Base-by-base conservation (phyloP, 2,329 filamentous ascomycete genomes). In the Pyrenophora seminiperda region DNA sequence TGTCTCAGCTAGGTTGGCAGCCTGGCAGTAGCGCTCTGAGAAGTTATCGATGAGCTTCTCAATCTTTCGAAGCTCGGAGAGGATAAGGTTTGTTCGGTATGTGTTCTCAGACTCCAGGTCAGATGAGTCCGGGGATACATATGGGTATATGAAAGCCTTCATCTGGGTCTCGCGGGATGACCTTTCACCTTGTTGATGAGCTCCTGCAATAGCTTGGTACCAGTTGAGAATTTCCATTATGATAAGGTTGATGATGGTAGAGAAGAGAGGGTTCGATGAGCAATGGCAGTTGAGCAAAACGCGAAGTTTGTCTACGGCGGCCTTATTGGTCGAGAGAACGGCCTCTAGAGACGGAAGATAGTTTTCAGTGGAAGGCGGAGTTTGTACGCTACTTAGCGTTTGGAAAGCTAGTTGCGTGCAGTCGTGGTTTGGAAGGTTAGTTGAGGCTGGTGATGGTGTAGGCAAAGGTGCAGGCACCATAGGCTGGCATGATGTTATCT, bases 41-140 rank as follows among this genome's bases (percentile, higher is more conserved):
- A 73, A 72, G 56, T 64, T 67, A 51, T 73, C 67, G 36, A 73
- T 70, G 45, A 73, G 63, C 60, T 73, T 71, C 54, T 72, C 70
- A 1, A 73, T 64, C 36, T 65, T 70, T 46, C 65, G 61, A 9
- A 73, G 61, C 55, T 72, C 69, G 17, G 56, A 58, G 7, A 73
- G 61, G 5, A 73, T 60, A 4, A 68, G 60, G 36, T 71, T 68
- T 0, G 67, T 70, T 4, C 67, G 60, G 44, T 68, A 62, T 1
- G 63, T 63, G 24, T 67, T 58, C 30, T 72, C 69, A 10, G 65
- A 62, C 39, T 72, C 69, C 20, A 56, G 47, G 31, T 66, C 59
- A 11, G 63, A 51, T 19, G 52, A 53, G 32, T 61, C 59, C 1
- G 63, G 47, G 1, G 62, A 66, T 22, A 62, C 61, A 27, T 65